A percentile compares a stretch with the other conserved stretches of the same genome.
Evolutionary conservation across 768 basidiomycete genomes (phyloP).

Genomic region (Bullera alba): DNA sequence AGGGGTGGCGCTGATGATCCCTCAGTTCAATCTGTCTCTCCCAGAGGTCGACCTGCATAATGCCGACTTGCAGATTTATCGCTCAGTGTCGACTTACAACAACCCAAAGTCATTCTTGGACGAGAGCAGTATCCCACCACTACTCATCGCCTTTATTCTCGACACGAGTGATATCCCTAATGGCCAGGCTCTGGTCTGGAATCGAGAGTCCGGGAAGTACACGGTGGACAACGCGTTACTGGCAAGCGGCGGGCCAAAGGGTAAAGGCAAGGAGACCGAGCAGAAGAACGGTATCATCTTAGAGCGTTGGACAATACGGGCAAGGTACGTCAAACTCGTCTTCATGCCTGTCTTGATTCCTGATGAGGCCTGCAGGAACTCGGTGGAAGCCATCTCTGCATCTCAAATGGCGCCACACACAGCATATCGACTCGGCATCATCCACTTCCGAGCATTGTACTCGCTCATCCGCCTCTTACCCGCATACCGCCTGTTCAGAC

Average conservation of each 20-base stretch:
- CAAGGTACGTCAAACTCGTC: slow-evolving; percentile 19
- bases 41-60: slow-evolving; percentile 40
- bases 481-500: slow-evolving; percentile 32
- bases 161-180: slow-evolving; percentile 38
- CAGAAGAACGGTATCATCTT: slow-evolving; percentile 31
- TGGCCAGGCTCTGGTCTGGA: slow-evolving; percentile 36
- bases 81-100: slow-evolving; percentile 25
- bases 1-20: not conserved
- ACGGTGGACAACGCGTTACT: slow-evolving; percentile 17
- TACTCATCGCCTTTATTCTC: slow-evolving; percentile 43
- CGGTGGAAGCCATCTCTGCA: slow-evolving; percentile 5
- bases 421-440: slow-evolving; percentile 39
- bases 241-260: not conserved
- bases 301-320: slow-evolving; percentile 41
- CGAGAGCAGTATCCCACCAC: slow-evolving; percentile 30
- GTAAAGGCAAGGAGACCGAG: slow-evolving; percentile 21
- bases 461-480: slow-evolving; percentile 36
- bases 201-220: slow-evolving; percentile 13
- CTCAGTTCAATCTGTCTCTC: slow-evolving; percentile 39
- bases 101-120: not conserved
- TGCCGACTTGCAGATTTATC: slow-evolving; percentile 35
- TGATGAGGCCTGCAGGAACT: not conserved
- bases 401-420: slow-evolving; percentile 28
- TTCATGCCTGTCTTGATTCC: not conserved
- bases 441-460: slow-evolving; percentile 39